A percentile compares a stretch with the other conserved stretches of the same genome.
These are phyloP conservation scores for Rhodotorula mucilaginosa DNA, from an alignment of 1,284 basidiomycete genomes.

Conservation along the genomic window DNA sequence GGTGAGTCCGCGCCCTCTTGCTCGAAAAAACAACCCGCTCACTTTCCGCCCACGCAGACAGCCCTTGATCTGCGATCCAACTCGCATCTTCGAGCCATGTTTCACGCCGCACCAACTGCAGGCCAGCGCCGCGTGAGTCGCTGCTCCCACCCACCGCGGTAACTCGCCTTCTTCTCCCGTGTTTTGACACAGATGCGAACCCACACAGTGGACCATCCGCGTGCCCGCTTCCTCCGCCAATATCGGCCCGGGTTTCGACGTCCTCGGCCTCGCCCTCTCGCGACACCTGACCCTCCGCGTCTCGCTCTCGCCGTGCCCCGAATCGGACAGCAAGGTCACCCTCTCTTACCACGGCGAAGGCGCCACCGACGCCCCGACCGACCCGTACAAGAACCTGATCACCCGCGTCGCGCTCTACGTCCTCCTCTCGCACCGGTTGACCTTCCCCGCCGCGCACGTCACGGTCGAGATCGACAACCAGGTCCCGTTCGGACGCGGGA, in stretches of 20 bases:
- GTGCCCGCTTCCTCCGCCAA: slow-evolving; percentile 97
- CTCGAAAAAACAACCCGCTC: neutral
- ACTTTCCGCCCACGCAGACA: neutral
- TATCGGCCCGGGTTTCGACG: slow-evolving; percentile 98
- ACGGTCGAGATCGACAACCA: slow-evolving; percentile 80
- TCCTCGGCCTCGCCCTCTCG: slow-evolving; percentile 92
- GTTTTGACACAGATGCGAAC: neutral
- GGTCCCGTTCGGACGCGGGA: slow-evolving; percentile 94
- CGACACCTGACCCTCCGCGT: slow-evolving; percentile 79
- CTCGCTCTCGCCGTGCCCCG: slow-evolving; percentile 49
- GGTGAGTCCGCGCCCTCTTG: neutral
- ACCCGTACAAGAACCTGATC: slow-evolving; percentile 94
- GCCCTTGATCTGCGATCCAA: slow-evolving; percentile 11
- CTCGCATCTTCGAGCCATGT: slow-evolving; percentile 17
- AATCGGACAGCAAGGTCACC: slow-evolving; percentile 55
- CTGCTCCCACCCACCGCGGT: fast-evolving
- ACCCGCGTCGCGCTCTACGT: slow-evolving; percentile 99
- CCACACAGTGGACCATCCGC: slow-evolving; percentile 59
- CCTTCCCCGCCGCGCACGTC: slow-evolving; percentile 54
- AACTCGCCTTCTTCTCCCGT: no score
- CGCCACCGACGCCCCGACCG: slow-evolving; percentile 82
- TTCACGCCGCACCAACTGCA: slow-evolving; percentile 25
- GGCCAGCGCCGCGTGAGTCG: slow-evolving; percentile 23
- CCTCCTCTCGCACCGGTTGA: slow-evolving; percentile 75
- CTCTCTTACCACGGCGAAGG: slow-evolving; percentile 86